These are phyloP conservation scores for Mycena galopus DNA, from an alignment of 768 basidiomycete genomes.

Conservation along the genomic window DNA sequence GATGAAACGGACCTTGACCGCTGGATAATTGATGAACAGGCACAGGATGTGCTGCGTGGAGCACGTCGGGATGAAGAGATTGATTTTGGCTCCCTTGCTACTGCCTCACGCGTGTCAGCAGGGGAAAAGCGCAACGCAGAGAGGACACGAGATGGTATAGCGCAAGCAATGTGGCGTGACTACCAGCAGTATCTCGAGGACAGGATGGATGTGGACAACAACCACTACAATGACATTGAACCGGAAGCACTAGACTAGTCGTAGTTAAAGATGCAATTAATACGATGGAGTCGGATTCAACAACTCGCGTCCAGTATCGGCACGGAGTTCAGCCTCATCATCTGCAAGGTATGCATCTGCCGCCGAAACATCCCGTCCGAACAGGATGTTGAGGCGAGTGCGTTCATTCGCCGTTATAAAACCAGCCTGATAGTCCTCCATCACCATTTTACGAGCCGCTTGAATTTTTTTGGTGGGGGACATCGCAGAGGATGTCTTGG, in stretches of 20 bases:
- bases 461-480: too few relatives aligned
- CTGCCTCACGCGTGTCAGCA: neutral
- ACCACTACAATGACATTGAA: neutral
- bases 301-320: too few relatives aligned
- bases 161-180: conserved; percentile 28
- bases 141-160: conserved; percentile 37
- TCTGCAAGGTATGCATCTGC: too few relatives aligned
- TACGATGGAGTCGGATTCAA: too few relatives aligned
- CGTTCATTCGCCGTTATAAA: neutral
- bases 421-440: neutral
- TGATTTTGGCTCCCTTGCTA: conserved; percentile 20
- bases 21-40: conserved; percentile 39
- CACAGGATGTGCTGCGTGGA: conserved; percentile 28
- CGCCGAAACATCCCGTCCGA: too few relatives aligned
- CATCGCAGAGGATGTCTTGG: too few relatives aligned
- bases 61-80: neutral
- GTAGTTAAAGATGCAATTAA: neutral
- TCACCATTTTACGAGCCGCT: too few relatives aligned
- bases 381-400: too few relatives aligned
- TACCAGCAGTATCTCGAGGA: neutral
- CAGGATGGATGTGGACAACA: conserved; percentile 13
- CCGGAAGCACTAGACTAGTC: neutral
- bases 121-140: conserved; percentile 27
- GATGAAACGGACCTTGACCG: conserved; percentile 40
- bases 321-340: too few relatives aligned